These are phyloP conservation scores for Wickerhamiella allomyrinae DNA, from an alignment of 805 yeast genomes.

Conservation along the genomic window DNA sequence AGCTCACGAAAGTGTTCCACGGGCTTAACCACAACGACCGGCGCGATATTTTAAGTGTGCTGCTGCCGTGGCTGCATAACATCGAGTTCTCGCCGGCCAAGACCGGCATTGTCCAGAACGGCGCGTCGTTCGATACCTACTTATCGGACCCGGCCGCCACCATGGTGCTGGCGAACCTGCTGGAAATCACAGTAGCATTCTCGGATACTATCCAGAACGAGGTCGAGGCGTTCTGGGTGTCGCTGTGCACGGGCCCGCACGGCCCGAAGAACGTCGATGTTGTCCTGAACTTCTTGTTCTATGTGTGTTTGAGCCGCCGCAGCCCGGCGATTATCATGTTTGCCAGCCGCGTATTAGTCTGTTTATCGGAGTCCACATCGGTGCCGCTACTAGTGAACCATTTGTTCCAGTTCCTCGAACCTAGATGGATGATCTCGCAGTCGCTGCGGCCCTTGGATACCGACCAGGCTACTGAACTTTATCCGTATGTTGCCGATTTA, in stretches of 20 bases:
- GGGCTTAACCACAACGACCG: constrained; percentile 45
- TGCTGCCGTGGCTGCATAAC: constrained; percentile 87
- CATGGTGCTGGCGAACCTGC: constrained; percentile 67
- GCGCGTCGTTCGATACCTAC: constrained; percentile 26
- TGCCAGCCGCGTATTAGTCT: constrained; percentile 69
- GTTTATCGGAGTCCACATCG: constrained; percentile 38
- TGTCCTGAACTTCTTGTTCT: constrained; percentile 55
- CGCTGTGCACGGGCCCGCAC: constrained; percentile 65
- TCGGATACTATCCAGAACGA: constrained; percentile 67
- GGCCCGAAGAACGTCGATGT: constrained; percentile 48
- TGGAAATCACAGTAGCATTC: constrained; percentile 72
- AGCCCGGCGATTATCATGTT: constrained; percentile 63
- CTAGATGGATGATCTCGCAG: constrained; percentile 80
- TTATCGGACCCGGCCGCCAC: constrained; percentile 14
- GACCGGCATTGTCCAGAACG: constrained; percentile 21
- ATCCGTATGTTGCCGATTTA: constrained; percentile 69
- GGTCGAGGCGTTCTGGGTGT: constrained; percentile 90
- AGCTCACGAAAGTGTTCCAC: constrained; percentile 55
- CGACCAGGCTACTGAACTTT: constrained; percentile 26
- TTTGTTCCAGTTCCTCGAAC: constrained; percentile 57
- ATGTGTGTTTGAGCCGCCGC: constrained; percentile 52
- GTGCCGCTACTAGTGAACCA: constrained; percentile 43
- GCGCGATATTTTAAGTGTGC: constrained; percentile 63
- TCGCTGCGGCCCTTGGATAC: constrained; percentile 27
- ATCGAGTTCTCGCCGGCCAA: constrained; percentile 45